Conservation (phyloP, 1,139 yeast species). For the Ashbya aceris region DNA sequence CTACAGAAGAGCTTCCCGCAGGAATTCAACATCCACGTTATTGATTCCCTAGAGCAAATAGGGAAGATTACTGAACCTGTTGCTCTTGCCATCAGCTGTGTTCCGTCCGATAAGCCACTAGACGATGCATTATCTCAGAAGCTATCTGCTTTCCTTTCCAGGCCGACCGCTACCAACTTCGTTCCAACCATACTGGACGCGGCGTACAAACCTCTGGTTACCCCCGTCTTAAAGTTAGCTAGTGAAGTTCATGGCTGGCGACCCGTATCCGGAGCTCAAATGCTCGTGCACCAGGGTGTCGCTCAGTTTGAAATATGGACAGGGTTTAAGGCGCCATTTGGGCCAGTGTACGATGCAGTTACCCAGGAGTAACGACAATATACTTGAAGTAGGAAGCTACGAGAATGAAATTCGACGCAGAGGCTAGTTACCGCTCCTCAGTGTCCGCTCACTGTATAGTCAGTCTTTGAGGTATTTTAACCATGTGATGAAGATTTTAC, state of each 20-base stretch:
- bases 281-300: slow-evolving; percentile 89
- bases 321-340: slow-evolving; percentile 55
- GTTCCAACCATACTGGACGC: slow-evolving; percentile 70
- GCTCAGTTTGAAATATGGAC: slow-evolving; percentile 79
- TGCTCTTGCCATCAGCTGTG: slow-evolving; percentile 67
- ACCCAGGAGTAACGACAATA: slow-evolving; percentile 14
- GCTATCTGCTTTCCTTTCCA: slow-evolving; percentile 40
- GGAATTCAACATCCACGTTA: slow-evolving; percentile 48
- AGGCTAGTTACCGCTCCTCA: no score
- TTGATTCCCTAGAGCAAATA: slow-evolving; percentile 43
- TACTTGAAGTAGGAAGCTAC: neutral
- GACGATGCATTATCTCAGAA: slow-evolving; percentile 43
- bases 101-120: slow-evolving; percentile 78
- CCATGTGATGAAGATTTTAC: neutral
- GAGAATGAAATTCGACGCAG: neutral
- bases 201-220: slow-evolving; percentile 79
- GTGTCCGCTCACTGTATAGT: neutral
- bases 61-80: slow-evolving; percentile 36
- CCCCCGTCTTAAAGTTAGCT: slow-evolving; percentile 79
- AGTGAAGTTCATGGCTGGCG: slow-evolving; percentile 52
- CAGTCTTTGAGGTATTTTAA: neutral
- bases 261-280: slow-evolving; percentile 77
- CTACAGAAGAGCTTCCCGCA: slow-evolving; percentile 54
- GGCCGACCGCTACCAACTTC: slow-evolving; percentile 26
- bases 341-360: slow-evolving; percentile 53